Percentiles rank a stretch among this genome's conserved stretches.
phyloP scores from a whole-genome alignment of 176 grass and related monocot species.

The Elymus sibiricus region DNA sequence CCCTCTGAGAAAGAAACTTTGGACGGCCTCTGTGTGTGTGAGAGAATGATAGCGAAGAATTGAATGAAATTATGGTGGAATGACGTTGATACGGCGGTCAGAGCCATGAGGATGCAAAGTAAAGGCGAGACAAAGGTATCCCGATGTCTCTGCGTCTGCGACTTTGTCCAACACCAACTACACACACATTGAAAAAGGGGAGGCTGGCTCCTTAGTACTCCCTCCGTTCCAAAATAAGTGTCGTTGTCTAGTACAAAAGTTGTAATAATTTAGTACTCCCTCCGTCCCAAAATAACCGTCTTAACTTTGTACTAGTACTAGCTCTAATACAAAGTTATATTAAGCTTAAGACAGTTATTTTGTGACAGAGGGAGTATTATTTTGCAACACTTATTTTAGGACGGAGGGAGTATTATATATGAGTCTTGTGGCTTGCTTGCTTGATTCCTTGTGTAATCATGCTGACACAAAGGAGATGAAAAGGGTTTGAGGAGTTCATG shows the following conservation, averaged over 20 bases:
- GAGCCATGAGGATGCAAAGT: conserved; percentile 44
- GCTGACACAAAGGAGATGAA: conserved; percentile 32
- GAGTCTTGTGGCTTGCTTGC: conserved; percentile 30
- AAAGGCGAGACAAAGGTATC: conserved; percentile 49
- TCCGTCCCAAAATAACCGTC: no score
- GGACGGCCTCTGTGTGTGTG: conserved; percentile 3
- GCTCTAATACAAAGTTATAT: no score
- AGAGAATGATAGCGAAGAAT: conserved; percentile 3
- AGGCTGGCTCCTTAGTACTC: not conserved
- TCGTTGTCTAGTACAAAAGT: no score
- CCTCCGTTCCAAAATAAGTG: no score
- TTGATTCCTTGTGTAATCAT: conserved; percentile 48
- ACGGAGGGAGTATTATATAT: no score
- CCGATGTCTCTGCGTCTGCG: conserved; percentile 15
- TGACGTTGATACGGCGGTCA: conserved; percentile 33
- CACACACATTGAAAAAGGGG: not conserved
- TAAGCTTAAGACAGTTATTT: no score
- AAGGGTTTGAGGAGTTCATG: conserved; percentile 31
- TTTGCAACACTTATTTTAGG: no score
- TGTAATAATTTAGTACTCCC: no score
- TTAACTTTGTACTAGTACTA: no score
- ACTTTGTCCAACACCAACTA: conserved; percentile 32
- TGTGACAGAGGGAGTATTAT: no score
- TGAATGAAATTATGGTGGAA: conserved; percentile 13
- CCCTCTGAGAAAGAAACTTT: not conserved